Base-by-base conservation (phyloP, 768 basidiomycete genomes). In the Lepiota subincarnata region DNA sequence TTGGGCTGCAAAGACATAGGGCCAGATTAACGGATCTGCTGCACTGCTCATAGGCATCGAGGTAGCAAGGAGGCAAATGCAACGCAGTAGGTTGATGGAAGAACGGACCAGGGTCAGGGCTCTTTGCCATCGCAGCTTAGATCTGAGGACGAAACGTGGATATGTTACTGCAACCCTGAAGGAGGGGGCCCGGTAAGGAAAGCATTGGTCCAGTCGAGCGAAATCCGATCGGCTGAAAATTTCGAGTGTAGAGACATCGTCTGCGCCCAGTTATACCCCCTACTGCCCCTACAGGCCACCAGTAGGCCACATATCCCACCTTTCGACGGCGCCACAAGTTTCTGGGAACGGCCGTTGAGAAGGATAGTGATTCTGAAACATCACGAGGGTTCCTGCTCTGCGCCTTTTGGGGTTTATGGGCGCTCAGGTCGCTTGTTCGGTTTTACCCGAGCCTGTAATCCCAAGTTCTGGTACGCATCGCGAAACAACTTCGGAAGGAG, bases 371-470 rank as follows among this genome's bases (percentile, higher is more conserved):
- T 64, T 61, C 60, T 66, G 64, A 68, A 70, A 71, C 66, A 72
- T 70, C 68, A 68, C 61, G 59, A 62, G 64, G 59, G 58, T 61
- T 58, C 60, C 59, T 55, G 59, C 61, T 60, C 57, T 53, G 60
- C 63, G 63, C 59, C 55, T 64, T 68, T 66, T 66, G 68, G 67
- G 63, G 60, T 68, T 69, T 69, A 65, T 67, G 68, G 35, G 51
- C 65, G 68, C 66, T 62, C 62, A 61, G 58, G 62, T 61, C 61
- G 26, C 34, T 63, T 67, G 24, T 69, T 73, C 70, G 68, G 70
- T 63, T 73, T 73, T 78, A 72, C 74, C 76, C 73, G 74, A 72
- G 79, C 70, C 65, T 64, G 72, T 75, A 69, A 74, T 67, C 64
- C 71, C 68, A 70, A 72, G 76, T 73, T 75, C 73, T 74, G 76